Conservation (phyloP, 1,284 basidiomycete genomes). For the Apiotrichum montevideense region DNA sequence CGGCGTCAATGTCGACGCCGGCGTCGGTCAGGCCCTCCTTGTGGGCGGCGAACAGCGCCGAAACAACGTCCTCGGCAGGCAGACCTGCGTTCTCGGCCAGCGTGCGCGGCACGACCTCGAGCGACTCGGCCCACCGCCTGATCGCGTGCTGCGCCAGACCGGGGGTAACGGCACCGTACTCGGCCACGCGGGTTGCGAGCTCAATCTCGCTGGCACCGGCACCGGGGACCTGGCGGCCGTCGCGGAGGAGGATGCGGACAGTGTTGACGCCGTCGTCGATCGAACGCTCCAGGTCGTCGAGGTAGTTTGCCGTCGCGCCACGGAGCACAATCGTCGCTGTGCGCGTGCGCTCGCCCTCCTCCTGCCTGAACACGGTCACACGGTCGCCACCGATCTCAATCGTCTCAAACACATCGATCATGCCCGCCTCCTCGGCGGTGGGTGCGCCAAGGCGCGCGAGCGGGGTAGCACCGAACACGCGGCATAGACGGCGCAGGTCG, state of each 20-base stretch:
- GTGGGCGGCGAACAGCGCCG: slow-evolving; percentile 83
- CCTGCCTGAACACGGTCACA: slow-evolving; percentile 90
- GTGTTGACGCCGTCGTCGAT: slow-evolving; percentile 97
- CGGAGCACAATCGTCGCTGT: slow-evolving; percentile 92
- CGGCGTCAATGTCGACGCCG: slow-evolving; percentile 85
- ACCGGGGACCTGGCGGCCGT: slow-evolving; percentile 83
- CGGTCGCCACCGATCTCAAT: slow-evolving; percentile 96
- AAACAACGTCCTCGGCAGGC: slow-evolving; percentile 87
- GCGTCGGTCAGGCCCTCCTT: slow-evolving; percentile 52
- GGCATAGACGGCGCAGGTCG: slow-evolving; percentile 86
- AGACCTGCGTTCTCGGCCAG: slow-evolving; percentile 95
- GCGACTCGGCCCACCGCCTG: slow-evolving; percentile 78
- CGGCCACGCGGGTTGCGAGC: slow-evolving; percentile 73
- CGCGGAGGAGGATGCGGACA: slow-evolving; percentile 87
- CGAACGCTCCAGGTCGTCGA: slow-evolving; percentile 93
- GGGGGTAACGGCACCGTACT: slow-evolving; percentile 79
- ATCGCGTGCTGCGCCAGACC: slow-evolving; percentile 93
- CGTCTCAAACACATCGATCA: slow-evolving; percentile 88
- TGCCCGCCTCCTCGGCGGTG: slow-evolving; percentile 92
- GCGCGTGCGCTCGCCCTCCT: slow-evolving; percentile 65
- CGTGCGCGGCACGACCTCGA: slow-evolving; percentile 89
- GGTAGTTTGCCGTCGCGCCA: slow-evolving; percentile 90
- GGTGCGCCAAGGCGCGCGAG: slow-evolving; percentile 93
- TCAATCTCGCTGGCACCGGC: slow-evolving; percentile 93
- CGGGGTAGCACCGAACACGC: slow-evolving; percentile 92